Evolutionary conservation across 2,329 filamentous ascomycete species (phyloP), one percentile per base, ranked within the genome.

Genomic region (Lachnellula suecica): DNA sequence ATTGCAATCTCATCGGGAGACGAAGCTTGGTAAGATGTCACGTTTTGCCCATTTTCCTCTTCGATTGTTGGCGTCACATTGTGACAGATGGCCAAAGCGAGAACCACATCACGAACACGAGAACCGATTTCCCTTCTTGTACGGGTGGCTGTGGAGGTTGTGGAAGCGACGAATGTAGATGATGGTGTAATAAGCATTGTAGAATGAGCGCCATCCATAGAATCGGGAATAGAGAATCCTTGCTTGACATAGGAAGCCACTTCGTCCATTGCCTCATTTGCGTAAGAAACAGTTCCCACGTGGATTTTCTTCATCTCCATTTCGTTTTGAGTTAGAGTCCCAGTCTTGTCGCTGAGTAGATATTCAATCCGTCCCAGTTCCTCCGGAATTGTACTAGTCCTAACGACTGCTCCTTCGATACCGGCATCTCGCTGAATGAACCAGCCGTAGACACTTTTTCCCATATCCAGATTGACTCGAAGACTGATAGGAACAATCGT

Each of bases 231-330:
- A 11, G 85, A 79, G 63, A 97, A 96, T 5, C 87, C 89, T 68
- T 97, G 92, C 57, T 81, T 85, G 46, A 99, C 82, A 67, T 96
- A 97, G 0, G 88, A 82, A 11, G 84, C 76, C 11, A 99, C 94
- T 73, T 99, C 95, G 62, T 97, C 94, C 94, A 99, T 99, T 9
- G 94, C 93, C 67, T 99, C 94, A 62, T 96, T 96, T 29, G 93
- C 94, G 66, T 99, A 99, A 1, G 93, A 97, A 1, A 97, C 94
- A 9, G 94, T 99, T 9, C 95, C 94, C 48, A 99, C 90, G 65
- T 99, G 95, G 5, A 99, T 93, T 72, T 99, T 99, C 68, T 95
- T 96, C 80, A 99, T 87, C 66, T 97, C 93, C 92, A 97, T 97
- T 66, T 96, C 91, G 65, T 99, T 99, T 63, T 97, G 91, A 0